A percentile compares a stretch with the other conserved stretches of the same genome.
Conservation (phyloP, 1,284 basidiomycete species). For the Malassezia equina region DNA sequence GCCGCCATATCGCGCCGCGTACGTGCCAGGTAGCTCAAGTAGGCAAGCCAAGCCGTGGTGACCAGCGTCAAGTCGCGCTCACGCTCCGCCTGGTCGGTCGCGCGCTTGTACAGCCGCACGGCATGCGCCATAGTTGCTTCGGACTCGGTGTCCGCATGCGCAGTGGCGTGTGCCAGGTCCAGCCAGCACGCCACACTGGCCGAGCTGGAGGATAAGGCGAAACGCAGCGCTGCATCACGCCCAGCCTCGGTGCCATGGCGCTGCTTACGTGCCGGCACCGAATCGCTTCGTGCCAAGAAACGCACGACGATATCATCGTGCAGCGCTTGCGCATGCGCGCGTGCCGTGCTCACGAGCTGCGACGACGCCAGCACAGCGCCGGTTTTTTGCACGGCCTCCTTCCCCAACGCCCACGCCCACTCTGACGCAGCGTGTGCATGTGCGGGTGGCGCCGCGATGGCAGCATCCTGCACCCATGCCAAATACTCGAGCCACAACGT, state of each 20-base stretch:
- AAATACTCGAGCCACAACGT: constrained; percentile 13
- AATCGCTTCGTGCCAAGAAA: not conserved
- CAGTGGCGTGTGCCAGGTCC: not conserved
- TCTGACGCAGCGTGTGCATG: not conserved
- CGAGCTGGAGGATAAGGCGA: not conserved
- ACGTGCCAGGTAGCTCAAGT: constrained; percentile 5
- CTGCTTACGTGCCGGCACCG: not conserved
- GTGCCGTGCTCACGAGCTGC: constrained; percentile 10
- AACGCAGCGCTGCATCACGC: not conserved
- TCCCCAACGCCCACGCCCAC: constrained; percentile 11
- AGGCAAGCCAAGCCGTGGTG: constrained; percentile 5
- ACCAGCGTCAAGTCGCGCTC: not conserved
- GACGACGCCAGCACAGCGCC: constrained; percentile 14
- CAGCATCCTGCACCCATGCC: constrained; percentile 2
- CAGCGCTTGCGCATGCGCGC: constrained; percentile 12
- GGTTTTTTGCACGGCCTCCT: constrained; percentile 9
- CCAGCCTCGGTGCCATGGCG: not conserved
- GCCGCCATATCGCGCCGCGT: constrained; percentile 4
- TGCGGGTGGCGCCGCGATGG: not conserved
- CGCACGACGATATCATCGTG: constrained; percentile 12
- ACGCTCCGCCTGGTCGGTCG: constrained; percentile 12
- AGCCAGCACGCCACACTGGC: constrained; percentile 10
- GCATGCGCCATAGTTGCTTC: not conserved
- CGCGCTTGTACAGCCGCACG: constrained; percentile 7
- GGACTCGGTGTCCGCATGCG: not conserved